Evolutionary conservation across 345 rosid genomes (phyloP).

Genomic region (Citropsis articulata): DNA sequence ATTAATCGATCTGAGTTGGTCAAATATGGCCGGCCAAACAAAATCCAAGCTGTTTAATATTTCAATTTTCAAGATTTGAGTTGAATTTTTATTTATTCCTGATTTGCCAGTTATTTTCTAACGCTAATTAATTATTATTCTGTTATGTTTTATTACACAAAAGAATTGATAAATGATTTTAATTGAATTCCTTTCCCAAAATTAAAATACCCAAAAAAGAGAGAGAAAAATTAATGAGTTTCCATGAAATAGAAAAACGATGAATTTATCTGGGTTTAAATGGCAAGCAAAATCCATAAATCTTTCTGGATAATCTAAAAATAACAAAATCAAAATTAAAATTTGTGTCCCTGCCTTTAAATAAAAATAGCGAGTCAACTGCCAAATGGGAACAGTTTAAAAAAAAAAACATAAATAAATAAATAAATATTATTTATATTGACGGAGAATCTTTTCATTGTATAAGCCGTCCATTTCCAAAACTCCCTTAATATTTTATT

Average conservation of each 20-base stretch:
- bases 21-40: too few relatives aligned
- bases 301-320: neutral
- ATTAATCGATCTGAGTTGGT: too few relatives aligned
- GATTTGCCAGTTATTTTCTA: too few relatives aligned
- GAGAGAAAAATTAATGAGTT: neutral
- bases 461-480: conserved; percentile 2
- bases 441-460: neutral
- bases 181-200: neutral
- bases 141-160: neutral
- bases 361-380: neutral
- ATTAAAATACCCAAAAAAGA: neutral
- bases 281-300: neutral
- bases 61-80: too few relatives aligned
- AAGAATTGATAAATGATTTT: neutral
- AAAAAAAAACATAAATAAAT: neutral
- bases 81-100: too few relatives aligned
- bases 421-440: neutral
- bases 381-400: neutral
- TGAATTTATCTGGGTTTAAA: neutral
- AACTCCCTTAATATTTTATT: neutral
- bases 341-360: neutral
- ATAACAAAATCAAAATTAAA: neutral
- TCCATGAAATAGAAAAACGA: neutral
- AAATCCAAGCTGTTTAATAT: too few relatives aligned
- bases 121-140: too few relatives aligned